Percentiles rank a stretch among this genome's conserved stretches.
Evolutionary conservation across 2,329 filamentous ascomycete genomes (phyloP).

Genomic region (Alternaria metachromatica): DNA sequence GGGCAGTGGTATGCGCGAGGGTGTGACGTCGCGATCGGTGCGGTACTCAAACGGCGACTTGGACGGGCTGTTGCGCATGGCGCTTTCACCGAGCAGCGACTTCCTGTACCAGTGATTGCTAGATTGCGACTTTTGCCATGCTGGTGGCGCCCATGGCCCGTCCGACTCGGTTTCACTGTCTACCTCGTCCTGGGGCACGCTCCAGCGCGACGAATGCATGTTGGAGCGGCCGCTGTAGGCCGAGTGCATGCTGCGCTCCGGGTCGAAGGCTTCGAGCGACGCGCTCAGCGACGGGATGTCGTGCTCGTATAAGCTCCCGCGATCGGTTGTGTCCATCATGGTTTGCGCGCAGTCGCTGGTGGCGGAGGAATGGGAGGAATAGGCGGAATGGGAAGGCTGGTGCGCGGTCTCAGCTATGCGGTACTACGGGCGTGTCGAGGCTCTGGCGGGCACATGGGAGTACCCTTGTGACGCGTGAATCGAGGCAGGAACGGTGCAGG

Average conservation of each 20-base stretch:
- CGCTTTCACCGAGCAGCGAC: constrained; percentile 48
- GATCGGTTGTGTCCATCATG: constrained; percentile 43
- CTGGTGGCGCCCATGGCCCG: constrained; percentile 69
- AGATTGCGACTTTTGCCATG: constrained; percentile 61
- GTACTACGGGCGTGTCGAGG: constrained; percentile 32
- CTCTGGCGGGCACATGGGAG: constrained; percentile 40
- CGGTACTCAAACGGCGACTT: constrained; percentile 67
- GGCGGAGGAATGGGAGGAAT: constrained; percentile 12
- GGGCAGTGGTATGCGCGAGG: constrained; percentile 66
- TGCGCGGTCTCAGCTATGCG: constrained; percentile 19
- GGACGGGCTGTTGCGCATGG: constrained; percentile 52
- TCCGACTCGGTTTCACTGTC: constrained; percentile 56
- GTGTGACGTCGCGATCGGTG: constrained; percentile 57
- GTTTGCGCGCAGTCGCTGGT: constrained; percentile 15
- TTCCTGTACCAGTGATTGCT: constrained; percentile 65
- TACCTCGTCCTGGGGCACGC: constrained; percentile 44
- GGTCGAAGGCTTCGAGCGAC: constrained; percentile 49
- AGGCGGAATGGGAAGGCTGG: constrained; percentile 26
- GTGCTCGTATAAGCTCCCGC: constrained; percentile 45
- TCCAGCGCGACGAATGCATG: constrained; percentile 62
- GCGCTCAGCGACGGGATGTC: constrained; percentile 49
- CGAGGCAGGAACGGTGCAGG: constrained; percentile 20
- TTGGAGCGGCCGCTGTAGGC: constrained; percentile 63
- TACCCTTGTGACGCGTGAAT: constrained; percentile 42
- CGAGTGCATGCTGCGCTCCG: constrained; percentile 46